phyloP scores from a whole-genome alignment of 1,139 yeast genomes.

The Blastobotrys proliferans region DNA sequence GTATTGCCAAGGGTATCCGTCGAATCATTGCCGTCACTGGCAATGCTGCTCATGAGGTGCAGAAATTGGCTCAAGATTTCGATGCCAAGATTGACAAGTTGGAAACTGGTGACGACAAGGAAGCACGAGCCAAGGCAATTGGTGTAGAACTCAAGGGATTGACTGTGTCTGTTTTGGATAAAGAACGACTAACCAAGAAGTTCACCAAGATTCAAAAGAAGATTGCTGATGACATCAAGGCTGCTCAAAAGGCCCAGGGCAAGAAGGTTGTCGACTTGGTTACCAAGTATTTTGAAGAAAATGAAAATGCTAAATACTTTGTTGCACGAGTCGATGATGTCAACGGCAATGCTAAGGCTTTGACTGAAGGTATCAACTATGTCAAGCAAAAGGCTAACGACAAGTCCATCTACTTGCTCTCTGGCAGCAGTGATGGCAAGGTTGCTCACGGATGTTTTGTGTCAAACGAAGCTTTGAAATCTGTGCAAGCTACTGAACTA shows the following conservation, averaged over 20 bases:
- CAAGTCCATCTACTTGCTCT: constrained; percentile 76
- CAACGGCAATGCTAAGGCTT: constrained; percentile 86
- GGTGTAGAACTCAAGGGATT: constrained; percentile 82
- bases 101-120: constrained; percentile 62
- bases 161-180: constrained; percentile 75
- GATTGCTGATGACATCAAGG: constrained; percentile 81
- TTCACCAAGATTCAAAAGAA: constrained; percentile 79
- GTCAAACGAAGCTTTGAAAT: constrained; percentile 65
- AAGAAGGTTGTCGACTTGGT: constrained; percentile 81
- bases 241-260: constrained; percentile 81
- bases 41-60: constrained; percentile 82
- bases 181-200: constrained; percentile 67
- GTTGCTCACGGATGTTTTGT: constrained; percentile 95
- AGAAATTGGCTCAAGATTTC: constrained; percentile 73
- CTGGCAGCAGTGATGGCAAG: constrained; percentile 64
- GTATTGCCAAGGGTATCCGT: constrained; percentile 97
- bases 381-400: constrained; percentile 74
- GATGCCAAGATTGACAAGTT: constrained; percentile 56
- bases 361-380: constrained; percentile 84
- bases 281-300: constrained; percentile 56
- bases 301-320: constrained; percentile 48
- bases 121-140: constrained; percentile 71
- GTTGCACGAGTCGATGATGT: constrained; percentile 61
- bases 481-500: constrained; percentile 70
- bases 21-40: constrained; percentile 98